phyloP scores from a whole-genome alignment of 176 grass and related monocot genomes.

The Elymus sibiricus region DNA sequence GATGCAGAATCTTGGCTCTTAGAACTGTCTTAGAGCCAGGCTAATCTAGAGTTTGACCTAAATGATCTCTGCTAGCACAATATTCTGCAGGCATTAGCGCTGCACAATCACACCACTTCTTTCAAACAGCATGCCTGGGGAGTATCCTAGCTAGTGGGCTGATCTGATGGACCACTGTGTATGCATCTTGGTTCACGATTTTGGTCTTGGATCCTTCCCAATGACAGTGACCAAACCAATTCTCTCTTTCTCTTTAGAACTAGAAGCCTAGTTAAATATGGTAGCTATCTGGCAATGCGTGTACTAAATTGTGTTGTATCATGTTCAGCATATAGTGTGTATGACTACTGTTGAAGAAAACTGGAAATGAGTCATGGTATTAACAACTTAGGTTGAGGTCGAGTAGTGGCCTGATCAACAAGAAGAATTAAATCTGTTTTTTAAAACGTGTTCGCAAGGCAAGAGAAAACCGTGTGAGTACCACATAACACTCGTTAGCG shows the following conservation, averaged over 20 bases:
- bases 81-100: conserved; percentile 41
- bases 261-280: neutral
- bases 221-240: neutral
- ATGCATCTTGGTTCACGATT: neutral
- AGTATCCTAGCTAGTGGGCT: conserved; percentile 12
- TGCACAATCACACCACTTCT: neutral
- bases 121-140: conserved; percentile 6
- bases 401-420: conserved; percentile 29
- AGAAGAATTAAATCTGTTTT: neutral
- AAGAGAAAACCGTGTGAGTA: neutral
- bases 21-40: conserved; percentile 26
- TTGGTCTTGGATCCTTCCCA: conserved; percentile 8
- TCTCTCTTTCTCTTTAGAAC: neutral
- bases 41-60: conserved; percentile 41
- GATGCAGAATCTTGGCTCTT: conserved; percentile 23
- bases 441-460: neutral
- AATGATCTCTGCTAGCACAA: neutral
- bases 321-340: conserved; percentile 2
- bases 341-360: conserved; percentile 9
- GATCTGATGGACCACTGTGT: conserved; percentile 21
- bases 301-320: neutral
- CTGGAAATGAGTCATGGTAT: neutral
- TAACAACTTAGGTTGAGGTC: conserved; percentile 22
- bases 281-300: neutral
- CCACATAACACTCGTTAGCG: neutral